These are phyloP conservation scores for Kluyveromyces wickerhamii DNA, from an alignment of 805 yeast genomes.

Conservation along the genomic window DNA sequence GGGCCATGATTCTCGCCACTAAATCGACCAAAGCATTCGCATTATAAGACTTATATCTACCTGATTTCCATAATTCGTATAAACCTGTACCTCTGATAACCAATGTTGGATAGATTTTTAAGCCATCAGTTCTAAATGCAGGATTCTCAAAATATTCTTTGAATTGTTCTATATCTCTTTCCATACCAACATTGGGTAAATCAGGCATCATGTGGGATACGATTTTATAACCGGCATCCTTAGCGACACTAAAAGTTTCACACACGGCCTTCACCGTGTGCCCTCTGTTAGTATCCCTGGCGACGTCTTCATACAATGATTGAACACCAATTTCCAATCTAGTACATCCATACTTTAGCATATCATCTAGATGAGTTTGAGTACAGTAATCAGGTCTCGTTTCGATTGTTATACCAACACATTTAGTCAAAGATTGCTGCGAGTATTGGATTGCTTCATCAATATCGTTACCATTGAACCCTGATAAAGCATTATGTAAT, in stretches of 20 bases:
- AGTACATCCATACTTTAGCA: slow-evolving; percentile 95
- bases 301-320: slow-evolving; percentile 95
- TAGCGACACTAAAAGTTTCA: slow-evolving; percentile 92
- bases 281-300: slow-evolving; percentile 96
- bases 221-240: slow-evolving; percentile 96
- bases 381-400: slow-evolving; percentile 99
- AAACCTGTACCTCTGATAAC: slow-evolving; percentile 97
- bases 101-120: slow-evolving; percentile 89
- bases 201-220: slow-evolving; percentile 99
- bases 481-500: slow-evolving; percentile 90
- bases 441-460: slow-evolving; percentile 89
- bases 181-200: slow-evolving; percentile 97
- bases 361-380: slow-evolving; percentile 87
- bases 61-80: slow-evolving; percentile 95
- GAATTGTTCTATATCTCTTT: slow-evolving; percentile 92
- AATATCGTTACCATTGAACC: slow-evolving; percentile 76
- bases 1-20: slow-evolving; percentile 90
- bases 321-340: slow-evolving; percentile 96
- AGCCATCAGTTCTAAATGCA: slow-evolving; percentile 92
- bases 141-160: slow-evolving; percentile 96
- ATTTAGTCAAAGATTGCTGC: slow-evolving; percentile 90
- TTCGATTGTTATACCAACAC: slow-evolving; percentile 97
- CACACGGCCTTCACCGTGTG: slow-evolving; percentile 95
- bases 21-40: slow-evolving; percentile 90
- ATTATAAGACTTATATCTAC: slow-evolving; percentile 86